Conservation (phyloP, 345 rosid species). For the Salix suchowensis region DNA sequence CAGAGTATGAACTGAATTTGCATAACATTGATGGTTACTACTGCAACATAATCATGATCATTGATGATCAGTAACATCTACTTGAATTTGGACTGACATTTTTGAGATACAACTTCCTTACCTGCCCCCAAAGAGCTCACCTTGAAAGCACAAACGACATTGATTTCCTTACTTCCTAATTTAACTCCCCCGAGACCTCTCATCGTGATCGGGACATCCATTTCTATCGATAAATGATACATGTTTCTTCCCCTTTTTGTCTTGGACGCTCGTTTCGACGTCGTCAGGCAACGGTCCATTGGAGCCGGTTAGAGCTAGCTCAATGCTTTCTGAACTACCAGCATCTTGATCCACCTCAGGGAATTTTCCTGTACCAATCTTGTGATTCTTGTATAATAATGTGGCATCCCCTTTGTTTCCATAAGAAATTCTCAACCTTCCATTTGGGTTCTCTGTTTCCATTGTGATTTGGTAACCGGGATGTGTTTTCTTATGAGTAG, state of each 20-base stretch:
- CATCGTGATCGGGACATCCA: slow-evolving; percentile 28
- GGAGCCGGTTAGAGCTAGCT: not conserved
- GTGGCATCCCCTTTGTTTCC: slow-evolving; percentile 16
- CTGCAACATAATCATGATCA: not conserved
- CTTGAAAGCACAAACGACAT: slow-evolving; percentile 47
- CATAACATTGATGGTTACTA: too few species aligned
- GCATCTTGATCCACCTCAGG: slow-evolving; percentile 26
- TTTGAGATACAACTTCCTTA: slow-evolving; percentile 39
- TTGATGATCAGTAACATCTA: slow-evolving; percentile 3
- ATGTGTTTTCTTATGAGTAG: not conserved
- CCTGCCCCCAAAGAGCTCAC: slow-evolving; percentile 38
- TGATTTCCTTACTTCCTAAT: slow-evolving; percentile 28
- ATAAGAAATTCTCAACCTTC: slow-evolving; percentile 29
- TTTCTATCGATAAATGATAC: slow-evolving; percentile 24
- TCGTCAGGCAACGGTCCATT: not conserved
- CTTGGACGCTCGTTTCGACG: not conserved
- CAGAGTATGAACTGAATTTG: not conserved
- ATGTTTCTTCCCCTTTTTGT: slow-evolving; percentile 11
- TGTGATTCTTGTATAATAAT: slow-evolving; percentile 32
- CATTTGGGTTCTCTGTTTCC: slow-evolving; percentile 37
- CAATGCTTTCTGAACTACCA: slow-evolving; percentile 14
- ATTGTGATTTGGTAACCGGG: slow-evolving; percentile 14
- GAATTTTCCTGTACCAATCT: slow-evolving; percentile 38
- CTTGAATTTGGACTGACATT: slow-evolving; percentile 39
- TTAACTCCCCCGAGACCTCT: slow-evolving; percentile 22